These are phyloP conservation scores for Rhodotorula graminis DNA, from an alignment of 768 basidiomycete species.

Conservation along the genomic window DNA sequence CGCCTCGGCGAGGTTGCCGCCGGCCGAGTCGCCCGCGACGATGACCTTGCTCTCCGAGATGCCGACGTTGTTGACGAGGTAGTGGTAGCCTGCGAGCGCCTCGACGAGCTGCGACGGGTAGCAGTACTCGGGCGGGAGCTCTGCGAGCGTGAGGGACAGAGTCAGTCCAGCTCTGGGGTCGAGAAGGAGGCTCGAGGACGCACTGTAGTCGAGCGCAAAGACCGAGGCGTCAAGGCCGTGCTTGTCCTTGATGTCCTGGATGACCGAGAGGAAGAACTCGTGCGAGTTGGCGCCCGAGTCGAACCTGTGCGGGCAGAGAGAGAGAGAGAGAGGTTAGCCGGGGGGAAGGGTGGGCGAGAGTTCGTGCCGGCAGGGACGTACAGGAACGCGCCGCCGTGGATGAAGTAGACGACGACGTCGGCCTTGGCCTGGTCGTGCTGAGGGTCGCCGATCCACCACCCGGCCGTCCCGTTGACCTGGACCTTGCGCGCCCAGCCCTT, in stretches of 20 bases:
- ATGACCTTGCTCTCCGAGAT: constrained; percentile 62
- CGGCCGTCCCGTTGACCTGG: constrained; percentile 18
- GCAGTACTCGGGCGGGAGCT: constrained; percentile 47
- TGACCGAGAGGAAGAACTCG: constrained; percentile 10
- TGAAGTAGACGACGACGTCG: constrained; percentile 26
- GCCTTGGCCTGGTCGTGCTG: constrained; percentile 12
- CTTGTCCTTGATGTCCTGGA: constrained; percentile 12
- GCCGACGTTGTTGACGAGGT: constrained; percentile 57
- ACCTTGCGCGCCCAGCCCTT: constrained; percentile 14
- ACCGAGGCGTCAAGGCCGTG: constrained; percentile 14
- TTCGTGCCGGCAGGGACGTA: background rate
- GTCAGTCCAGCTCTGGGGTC: too few species aligned
- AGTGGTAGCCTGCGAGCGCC: constrained; percentile 66
- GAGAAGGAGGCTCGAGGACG: background rate
- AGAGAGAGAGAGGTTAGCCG: background rate
- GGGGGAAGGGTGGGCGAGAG: background rate
- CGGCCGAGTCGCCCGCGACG: constrained; percentile 69
- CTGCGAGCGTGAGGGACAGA: background rate
- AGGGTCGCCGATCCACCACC: constrained; percentile 27
- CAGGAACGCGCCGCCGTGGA: constrained; percentile 21
- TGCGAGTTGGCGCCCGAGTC: constrained; percentile 17
- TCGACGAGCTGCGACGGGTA: constrained; percentile 75
- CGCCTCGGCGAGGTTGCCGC: constrained; percentile 60
- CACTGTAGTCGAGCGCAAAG: constrained; percentile 30
- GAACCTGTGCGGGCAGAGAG: background rate